Evolutionary conservation across 2,329 filamentous ascomycete species (phyloP).

Genomic region (Sarocladiaceae sp.): DNA sequence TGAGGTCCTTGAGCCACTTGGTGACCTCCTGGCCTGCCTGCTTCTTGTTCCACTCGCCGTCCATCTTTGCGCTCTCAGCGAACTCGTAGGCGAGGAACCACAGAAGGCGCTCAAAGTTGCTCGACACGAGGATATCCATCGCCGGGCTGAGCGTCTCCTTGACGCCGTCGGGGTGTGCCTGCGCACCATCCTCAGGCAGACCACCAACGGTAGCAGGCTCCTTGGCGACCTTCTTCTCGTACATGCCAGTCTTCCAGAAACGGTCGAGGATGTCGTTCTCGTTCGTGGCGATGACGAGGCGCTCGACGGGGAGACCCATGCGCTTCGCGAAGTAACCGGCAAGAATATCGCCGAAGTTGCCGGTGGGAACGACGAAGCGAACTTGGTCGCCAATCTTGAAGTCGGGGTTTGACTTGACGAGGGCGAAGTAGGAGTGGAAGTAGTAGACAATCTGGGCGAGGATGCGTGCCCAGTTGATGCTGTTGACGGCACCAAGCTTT

Average conservation of each 20-base stretch:
- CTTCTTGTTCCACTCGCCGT: slow-evolving; percentile 59
- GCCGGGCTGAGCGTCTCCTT: slow-evolving; percentile 90
- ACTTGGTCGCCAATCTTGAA: slow-evolving; percentile 63
- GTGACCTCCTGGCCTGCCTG: slow-evolving; percentile 71
- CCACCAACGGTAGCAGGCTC: slow-evolving; percentile 55
- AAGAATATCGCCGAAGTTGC: slow-evolving; percentile 94
- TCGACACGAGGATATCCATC: slow-evolving; percentile 96
- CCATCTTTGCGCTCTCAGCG: slow-evolving; percentile 51
- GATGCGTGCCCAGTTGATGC: slow-evolving; percentile 93
- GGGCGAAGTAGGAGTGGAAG: slow-evolving; percentile 87
- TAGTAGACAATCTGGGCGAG: slow-evolving; percentile 97
- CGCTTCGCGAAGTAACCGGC: slow-evolving; percentile 86
- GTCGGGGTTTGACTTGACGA: slow-evolving; percentile 49
- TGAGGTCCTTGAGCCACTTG: slow-evolving; percentile 73
- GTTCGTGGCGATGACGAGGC: slow-evolving; percentile 89
- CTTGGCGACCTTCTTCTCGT: slow-evolving; percentile 73
- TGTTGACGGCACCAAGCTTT: slow-evolving; percentile 89
- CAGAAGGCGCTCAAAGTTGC: slow-evolving; percentile 91
- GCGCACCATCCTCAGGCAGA: slow-evolving; percentile 54
- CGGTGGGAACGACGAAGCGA: slow-evolving; percentile 85
- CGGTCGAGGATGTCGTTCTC: slow-evolving; percentile 96
- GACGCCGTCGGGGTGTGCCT: slow-evolving; percentile 65
- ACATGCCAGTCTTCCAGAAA: slow-evolving; percentile 86
- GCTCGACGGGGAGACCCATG: slow-evolving; percentile 84
- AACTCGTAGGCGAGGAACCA: slow-evolving; percentile 86